A percentile compares a stretch with the other conserved stretches of the same genome.
phyloP scores from a whole-genome alignment of 2,329 filamentous ascomycete genomes.

The Ophiostoma populinum region DNA sequence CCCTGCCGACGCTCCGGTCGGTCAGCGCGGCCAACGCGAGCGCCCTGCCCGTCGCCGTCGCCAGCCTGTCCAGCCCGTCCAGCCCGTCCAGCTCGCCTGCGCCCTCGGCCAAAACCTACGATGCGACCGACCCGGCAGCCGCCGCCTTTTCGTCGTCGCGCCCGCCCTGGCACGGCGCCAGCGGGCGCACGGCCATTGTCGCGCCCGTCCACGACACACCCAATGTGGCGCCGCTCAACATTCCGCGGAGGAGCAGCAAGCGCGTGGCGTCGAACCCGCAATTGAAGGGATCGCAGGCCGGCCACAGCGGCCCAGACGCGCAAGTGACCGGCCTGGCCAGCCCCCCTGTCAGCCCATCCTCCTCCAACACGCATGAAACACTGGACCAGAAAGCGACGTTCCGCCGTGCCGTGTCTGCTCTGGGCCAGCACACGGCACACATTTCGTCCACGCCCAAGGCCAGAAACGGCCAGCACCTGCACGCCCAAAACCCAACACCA shows the following conservation, averaged over 20 bases:
- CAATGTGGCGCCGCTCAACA: slow-evolving; percentile 35
- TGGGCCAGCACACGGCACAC: no score
- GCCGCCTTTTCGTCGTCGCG: slow-evolving; percentile 22
- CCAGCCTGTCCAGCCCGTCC: slow-evolving; percentile 20
- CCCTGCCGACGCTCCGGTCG: no score
- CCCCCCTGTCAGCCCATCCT: slow-evolving; percentile 17
- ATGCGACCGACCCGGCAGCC: slow-evolving; percentile 17
- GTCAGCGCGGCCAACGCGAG: not conserved
- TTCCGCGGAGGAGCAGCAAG: slow-evolving; percentile 34
- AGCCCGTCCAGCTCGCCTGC: no score
- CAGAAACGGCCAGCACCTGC: not conserved
- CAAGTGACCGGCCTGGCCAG: slow-evolving; percentile 12
- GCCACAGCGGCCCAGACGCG: not conserved
- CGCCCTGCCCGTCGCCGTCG: slow-evolving; percentile 19
- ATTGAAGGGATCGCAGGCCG: slow-evolving; percentile 3
- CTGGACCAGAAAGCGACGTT: slow-evolving; percentile 17
- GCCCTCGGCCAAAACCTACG: no score
- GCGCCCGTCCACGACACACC: slow-evolving; percentile 45
- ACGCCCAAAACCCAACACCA: no score
- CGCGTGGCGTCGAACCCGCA: slow-evolving; percentile 15
- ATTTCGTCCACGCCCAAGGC: no score
- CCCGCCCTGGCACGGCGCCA: slow-evolving; percentile 56
- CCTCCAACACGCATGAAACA: slow-evolving; percentile 18
- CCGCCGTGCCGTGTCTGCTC: slow-evolving; percentile 18
- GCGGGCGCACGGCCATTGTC: slow-evolving; percentile 47